Conservation (phyloP, 805 yeast genomes). For the Wickerhamiella galacta region DNA sequence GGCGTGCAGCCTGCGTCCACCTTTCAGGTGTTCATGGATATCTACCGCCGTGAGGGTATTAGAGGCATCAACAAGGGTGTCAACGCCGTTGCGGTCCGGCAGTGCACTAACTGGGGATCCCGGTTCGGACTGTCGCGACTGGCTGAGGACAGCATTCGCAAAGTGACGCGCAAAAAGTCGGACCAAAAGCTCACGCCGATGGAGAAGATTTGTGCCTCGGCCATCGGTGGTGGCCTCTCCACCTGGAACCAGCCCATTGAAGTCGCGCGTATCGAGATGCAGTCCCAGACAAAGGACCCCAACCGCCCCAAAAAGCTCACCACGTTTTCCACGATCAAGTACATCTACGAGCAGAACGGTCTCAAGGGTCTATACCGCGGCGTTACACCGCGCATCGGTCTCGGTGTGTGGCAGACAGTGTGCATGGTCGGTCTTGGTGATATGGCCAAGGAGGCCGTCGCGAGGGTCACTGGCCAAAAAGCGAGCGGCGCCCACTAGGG, state of each 20-base stretch:
- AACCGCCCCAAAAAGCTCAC: slow-evolving; percentile 85
- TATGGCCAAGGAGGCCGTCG: slow-evolving; percentile 62
- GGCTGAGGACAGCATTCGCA: slow-evolving; percentile 73
- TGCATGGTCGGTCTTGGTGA: slow-evolving; percentile 98
- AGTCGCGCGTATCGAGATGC: slow-evolving; percentile 96
- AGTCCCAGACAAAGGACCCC: slow-evolving; percentile 83
- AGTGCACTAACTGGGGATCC: slow-evolving; percentile 98
- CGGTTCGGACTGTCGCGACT: slow-evolving; percentile 85
- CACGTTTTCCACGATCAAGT: slow-evolving; percentile 59
- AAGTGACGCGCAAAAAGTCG: slow-evolving; percentile 36
- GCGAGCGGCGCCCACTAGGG: slow-evolving; percentile 25
- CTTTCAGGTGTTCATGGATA: slow-evolving; percentile 72
- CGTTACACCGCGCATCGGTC: slow-evolving; percentile 89
- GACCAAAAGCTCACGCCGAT: slow-evolving; percentile 48
- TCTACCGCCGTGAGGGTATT: slow-evolving; percentile 73
- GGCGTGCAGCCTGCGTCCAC: slow-evolving; percentile 64
- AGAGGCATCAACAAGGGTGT: slow-evolving; percentile 95
- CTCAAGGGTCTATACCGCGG: slow-evolving; percentile 86
- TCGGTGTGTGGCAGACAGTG: slow-evolving; percentile 96
- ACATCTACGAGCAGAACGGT: slow-evolving; percentile 72
- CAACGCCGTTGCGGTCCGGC: slow-evolving; percentile 97
- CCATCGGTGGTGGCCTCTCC: slow-evolving; percentile 89
- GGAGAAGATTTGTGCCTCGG: slow-evolving; percentile 74
- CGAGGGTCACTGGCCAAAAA: slow-evolving; percentile 39
- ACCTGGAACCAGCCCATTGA: slow-evolving; percentile 99